A percentile compares a stretch with the other conserved stretches of the same genome.
phyloP scores from a whole-genome alignment of 331 rosid genomes.

The Spiraea crenata region DNA sequence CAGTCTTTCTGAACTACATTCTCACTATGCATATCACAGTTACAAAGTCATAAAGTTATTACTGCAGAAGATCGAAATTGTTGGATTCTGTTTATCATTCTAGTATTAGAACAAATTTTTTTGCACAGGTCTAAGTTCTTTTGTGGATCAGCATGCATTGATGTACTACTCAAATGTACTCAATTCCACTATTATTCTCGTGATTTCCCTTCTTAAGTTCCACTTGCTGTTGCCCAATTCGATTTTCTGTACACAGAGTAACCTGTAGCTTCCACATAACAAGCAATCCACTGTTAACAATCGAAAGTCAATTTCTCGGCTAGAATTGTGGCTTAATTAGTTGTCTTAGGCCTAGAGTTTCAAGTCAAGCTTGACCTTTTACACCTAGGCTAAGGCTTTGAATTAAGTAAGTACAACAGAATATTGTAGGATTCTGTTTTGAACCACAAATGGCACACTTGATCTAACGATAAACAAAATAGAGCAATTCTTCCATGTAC shows the following conservation, averaged over 20 bases:
- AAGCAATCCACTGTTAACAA: not conserved
- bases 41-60: not conserved
- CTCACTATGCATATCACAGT: not conserved
- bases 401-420: not conserved
- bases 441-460: not conserved
- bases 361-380: not conserved
- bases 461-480: not conserved
- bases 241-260: no score
- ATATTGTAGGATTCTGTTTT: not conserved
- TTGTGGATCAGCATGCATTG: not conserved
- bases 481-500: conserved; percentile 1
- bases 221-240: no score
- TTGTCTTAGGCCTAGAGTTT: not conserved
- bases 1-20: no score
- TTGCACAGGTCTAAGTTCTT: not conserved
- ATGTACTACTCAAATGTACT: not conserved
- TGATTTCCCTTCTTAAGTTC: no score
- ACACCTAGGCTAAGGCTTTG: not conserved
- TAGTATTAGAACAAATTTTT: not conserved
- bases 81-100: not conserved
- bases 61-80: not conserved
- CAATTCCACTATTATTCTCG: no score
- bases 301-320: not conserved
- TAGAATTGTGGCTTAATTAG: not conserved
- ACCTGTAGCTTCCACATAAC: not conserved